Percentiles rank a stretch among this genome's conserved stretches.
These are phyloP conservation scores for Pyrenochaeta sp. DNA, from an alignment of 2,329 filamentous ascomycete genomes.

Conservation along the genomic window DNA sequence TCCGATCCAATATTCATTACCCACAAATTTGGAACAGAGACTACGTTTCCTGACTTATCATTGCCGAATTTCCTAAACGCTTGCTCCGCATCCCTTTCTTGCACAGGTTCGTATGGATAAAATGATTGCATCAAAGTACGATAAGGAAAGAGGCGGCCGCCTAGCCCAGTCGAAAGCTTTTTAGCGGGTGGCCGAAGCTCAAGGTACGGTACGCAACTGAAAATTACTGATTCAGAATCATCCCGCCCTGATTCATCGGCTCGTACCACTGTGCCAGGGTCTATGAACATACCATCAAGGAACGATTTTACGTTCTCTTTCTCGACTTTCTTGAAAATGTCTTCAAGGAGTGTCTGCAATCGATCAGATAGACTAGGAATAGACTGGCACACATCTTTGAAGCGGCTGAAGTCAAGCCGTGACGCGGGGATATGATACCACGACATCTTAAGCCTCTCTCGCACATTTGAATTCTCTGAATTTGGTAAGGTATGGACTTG, in stretches of 20 bases:
- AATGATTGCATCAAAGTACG: conserved; percentile 43
- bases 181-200: conserved; percentile 19
- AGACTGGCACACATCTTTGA: conserved; percentile 32
- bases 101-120: conserved; percentile 42
- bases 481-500: conserved; percentile 31
- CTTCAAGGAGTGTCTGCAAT: conserved; percentile 19
- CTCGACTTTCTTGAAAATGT: conserved; percentile 32
- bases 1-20: conserved; percentile 37
- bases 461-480: conserved; percentile 22
- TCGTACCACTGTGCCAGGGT: conserved; percentile 43
- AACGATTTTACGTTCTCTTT: conserved; percentile 35
- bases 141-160: conserved; percentile 23
- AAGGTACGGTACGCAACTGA: conserved; percentile 42
- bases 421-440: conserved; percentile 39
- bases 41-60: conserved; percentile 18
- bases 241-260: conserved; percentile 30
- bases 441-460: conserved; percentile 17
- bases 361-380: conserved; percentile 28
- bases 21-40: conserved; percentile 44
- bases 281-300: conserved; percentile 41
- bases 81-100: conserved; percentile 41
- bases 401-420: conserved; percentile 34
- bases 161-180: neutral
- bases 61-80: conserved; percentile 36
- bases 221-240: conserved; percentile 35